These are phyloP conservation scores for Heliamphora pulchella DNA, from an alignment of 179 eudicot genomes.

Conservation along the genomic window DNA sequence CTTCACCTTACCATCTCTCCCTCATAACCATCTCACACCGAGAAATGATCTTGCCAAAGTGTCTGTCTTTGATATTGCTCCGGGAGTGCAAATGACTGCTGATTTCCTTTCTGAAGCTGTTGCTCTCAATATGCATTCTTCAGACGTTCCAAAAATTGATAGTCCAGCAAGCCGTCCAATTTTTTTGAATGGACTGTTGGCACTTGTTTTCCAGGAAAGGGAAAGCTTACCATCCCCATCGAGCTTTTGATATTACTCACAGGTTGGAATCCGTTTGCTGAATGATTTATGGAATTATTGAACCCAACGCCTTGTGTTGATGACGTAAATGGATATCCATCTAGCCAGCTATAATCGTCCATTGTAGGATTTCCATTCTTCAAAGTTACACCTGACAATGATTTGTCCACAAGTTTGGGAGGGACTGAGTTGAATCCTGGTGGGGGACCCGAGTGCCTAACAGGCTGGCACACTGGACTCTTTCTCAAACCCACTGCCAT, in stretches of 20 bases:
- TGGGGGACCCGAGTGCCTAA: constrained; percentile 76
- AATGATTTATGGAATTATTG: constrained; percentile 35
- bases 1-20: constrained; percentile 26
- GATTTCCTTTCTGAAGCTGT: constrained; percentile 49
- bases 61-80: constrained; percentile 74
- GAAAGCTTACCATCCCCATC: constrained; percentile 53
- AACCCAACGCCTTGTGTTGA: constrained; percentile 37
- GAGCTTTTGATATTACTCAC: constrained; percentile 40
- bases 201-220: constrained; percentile 90
- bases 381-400: constrained; percentile 23
- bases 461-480: constrained; percentile 77
- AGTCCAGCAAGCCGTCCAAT: constrained; percentile 53
- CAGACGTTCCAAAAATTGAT: constrained; percentile 41
- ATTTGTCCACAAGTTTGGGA: constrained; percentile 37
- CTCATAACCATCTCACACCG: constrained; percentile 59
- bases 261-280: constrained; percentile 28
- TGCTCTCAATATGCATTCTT: constrained; percentile 38
- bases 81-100: constrained; percentile 40
- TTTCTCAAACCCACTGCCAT: constrained; percentile 45
- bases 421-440: constrained; percentile 75
- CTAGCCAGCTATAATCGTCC: constrained; percentile 95
- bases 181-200: constrained; percentile 37
- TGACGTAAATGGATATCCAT: constrained; percentile 70
- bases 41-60: constrained; percentile 67
- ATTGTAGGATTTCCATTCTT: constrained; percentile 38